These are phyloP conservation scores for Colletotrichum lini DNA, from an alignment of 2,329 filamentous ascomycete genomes.

Conservation along the genomic window DNA sequence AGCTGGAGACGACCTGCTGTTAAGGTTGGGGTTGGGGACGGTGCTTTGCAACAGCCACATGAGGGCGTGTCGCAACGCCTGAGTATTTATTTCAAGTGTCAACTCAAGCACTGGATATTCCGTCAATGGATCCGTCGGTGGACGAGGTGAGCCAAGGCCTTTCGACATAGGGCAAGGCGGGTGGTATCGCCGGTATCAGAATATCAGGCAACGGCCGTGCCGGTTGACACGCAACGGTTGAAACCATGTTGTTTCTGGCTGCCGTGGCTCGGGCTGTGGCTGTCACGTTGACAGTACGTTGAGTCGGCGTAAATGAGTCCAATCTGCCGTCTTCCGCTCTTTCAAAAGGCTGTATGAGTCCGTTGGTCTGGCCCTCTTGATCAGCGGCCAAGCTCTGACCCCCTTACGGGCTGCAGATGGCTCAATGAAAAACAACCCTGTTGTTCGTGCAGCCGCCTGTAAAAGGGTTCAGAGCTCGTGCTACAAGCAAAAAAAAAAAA, in stretches of 20 bases:
- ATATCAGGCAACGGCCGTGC: slow-evolving; percentile 22
- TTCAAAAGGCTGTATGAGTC: neutral
- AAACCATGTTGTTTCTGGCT: slow-evolving; percentile 22
- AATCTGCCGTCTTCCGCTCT: neutral
- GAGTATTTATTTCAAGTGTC: neutral
- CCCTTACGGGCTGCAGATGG: slow-evolving; percentile 18
- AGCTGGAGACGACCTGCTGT: neutral
- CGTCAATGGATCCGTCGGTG: neutral
- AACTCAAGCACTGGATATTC: too few relatives aligned
- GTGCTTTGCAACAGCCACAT: neutral
- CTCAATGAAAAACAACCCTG: slow-evolving; percentile 5
- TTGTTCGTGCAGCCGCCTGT: slow-evolving; percentile 9
- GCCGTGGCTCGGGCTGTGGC: slow-evolving; percentile 23
- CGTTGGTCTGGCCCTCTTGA: slow-evolving; percentile 32
- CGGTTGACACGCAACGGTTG: slow-evolving; percentile 26
- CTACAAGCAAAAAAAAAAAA: neutral
- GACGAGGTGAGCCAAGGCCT: neutral
- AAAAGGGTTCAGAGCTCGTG: neutral
- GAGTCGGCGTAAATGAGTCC: too few relatives aligned
- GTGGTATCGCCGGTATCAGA: slow-evolving; percentile 11
- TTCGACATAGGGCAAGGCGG: neutral
- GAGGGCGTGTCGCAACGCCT: neutral
- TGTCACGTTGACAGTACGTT: slow-evolving; percentile 15
- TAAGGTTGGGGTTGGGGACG: neutral
- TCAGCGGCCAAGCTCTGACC: slow-evolving; percentile 25